These are phyloP conservation scores for Iris pallida DNA, from an alignment of 116 monocot species.

Conservation along the genomic window DNA sequence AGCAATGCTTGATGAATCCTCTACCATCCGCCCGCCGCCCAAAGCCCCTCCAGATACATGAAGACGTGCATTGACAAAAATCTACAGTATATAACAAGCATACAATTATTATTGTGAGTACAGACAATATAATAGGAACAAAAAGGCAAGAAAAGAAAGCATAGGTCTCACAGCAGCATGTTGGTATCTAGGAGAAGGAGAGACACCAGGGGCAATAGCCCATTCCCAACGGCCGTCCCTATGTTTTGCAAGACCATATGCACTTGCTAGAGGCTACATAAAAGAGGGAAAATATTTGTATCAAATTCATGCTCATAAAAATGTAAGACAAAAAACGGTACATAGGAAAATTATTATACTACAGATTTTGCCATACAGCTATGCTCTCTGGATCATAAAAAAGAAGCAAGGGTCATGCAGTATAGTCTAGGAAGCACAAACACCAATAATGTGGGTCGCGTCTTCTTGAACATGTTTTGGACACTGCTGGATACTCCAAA, in stretches of 20 bases:
- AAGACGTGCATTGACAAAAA: slow-evolving; percentile 99
- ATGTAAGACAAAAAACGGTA: too few species aligned
- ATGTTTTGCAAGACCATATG: slow-evolving; percentile 99
- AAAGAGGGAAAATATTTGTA: not conserved
- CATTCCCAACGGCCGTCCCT: slow-evolving; percentile 99
- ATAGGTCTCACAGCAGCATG: slow-evolving; percentile 83
- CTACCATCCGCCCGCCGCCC: slow-evolving; percentile 99
- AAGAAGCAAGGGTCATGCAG: too few species aligned
- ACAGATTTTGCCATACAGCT: too few species aligned
- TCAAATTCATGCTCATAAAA: too few species aligned
- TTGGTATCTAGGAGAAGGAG: slow-evolving; percentile 99
- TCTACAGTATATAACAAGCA: slow-evolving; percentile 34
- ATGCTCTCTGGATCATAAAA: too few species aligned
- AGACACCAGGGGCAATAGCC: slow-evolving; percentile 99
- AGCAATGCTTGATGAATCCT: slow-evolving; percentile 98
- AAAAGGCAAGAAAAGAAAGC: slow-evolving; percentile 10
- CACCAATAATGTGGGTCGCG: too few species aligned
- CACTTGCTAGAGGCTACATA: slow-evolving; percentile 87
- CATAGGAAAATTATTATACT: too few species aligned
- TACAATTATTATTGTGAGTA: not conserved
- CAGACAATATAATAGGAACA: not conserved
- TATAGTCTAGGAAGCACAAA: too few species aligned
- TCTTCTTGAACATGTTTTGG: too few species aligned
- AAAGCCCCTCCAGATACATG: slow-evolving; percentile 99
- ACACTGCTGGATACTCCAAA: too few species aligned